Evolutionary conservation across 2,329 filamentous ascomycete species (phyloP).

Genomic region (Sporothrix pseudoabietina): DNA sequence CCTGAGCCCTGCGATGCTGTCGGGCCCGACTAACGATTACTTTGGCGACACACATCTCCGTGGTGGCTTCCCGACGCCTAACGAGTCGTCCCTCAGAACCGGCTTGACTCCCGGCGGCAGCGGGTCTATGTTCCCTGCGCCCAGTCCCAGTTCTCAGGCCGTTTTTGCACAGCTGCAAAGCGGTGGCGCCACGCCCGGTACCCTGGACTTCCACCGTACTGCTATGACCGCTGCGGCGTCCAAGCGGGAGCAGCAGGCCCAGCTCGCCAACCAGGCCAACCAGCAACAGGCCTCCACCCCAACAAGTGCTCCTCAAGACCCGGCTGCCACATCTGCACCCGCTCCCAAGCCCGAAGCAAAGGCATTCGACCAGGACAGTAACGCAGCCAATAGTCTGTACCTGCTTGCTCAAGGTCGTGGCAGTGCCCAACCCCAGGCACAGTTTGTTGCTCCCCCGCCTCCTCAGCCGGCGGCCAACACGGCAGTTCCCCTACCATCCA

Average conservation of each 20-base stretch:
- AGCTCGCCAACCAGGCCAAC: constrained; percentile 44
- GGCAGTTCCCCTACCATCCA: constrained; percentile 34
- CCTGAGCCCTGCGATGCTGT: constrained; percentile 94
- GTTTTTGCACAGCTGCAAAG: constrained; percentile 77
- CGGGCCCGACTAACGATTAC: constrained; percentile 82
- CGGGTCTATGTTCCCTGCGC: constrained; percentile 94
- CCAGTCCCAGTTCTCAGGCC: constrained; percentile 83
- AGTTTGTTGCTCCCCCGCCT: constrained; percentile 49
- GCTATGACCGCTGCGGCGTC: constrained; percentile 78
- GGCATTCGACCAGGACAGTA: constrained; percentile 84
- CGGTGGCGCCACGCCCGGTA: constrained; percentile 83
- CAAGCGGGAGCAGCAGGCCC: constrained; percentile 56
- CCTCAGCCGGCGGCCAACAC: constrained; percentile 54
- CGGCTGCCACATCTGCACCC: constrained; percentile 44
- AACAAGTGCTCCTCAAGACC: constrained; percentile 48
- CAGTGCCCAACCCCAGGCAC: constrained; percentile 55
- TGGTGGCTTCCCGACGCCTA: constrained; percentile 88
- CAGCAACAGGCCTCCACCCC: constrained; percentile 38
- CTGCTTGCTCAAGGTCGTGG: constrained; percentile 76
- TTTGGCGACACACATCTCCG: constrained; percentile 79
- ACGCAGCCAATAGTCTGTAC: constrained; percentile 91
- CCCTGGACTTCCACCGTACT: constrained; percentile 91
- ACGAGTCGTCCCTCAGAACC: constrained; percentile 90
- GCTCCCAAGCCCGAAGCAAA: constrained; percentile 53
- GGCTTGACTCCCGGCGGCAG: constrained; percentile 92